These are phyloP conservation scores for Zymoseptoria ardabiliae DNA, from an alignment of 2,329 filamentous ascomycete species.

Conservation along the genomic window DNA sequence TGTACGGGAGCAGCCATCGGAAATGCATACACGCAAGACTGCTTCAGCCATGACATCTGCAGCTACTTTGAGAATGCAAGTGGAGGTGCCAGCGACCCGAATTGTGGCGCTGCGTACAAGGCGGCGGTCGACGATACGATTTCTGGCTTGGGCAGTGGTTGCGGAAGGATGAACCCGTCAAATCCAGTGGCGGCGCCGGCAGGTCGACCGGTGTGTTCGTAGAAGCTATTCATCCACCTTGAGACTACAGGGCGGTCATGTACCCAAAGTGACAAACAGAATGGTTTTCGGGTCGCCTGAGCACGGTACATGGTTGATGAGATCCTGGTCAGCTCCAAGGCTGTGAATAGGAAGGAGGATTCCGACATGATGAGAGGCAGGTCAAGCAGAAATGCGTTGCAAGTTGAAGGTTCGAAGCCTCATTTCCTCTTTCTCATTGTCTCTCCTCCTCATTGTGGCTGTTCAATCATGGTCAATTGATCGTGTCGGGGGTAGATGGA, in stretches of 20 bases:
- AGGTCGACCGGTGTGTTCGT: conserved; percentile 11
- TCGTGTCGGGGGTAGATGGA: too few relatives aligned
- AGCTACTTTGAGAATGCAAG: conserved; percentile 45
- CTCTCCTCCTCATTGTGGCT: neutral
- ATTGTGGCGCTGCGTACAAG: conserved; percentile 41
- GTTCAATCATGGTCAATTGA: too few relatives aligned
- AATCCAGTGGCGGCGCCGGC: conserved; percentile 21
- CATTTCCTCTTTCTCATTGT: neutral
- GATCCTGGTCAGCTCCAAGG: neutral
- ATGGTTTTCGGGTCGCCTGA: too few relatives aligned
- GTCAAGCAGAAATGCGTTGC: too few relatives aligned
- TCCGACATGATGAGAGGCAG: neutral
- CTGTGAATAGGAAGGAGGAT: neutral
- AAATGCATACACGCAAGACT: conserved; percentile 46
- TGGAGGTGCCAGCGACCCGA: conserved; percentile 43
- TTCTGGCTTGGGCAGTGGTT: conserved; percentile 28
- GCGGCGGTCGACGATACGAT: conserved; percentile 40
- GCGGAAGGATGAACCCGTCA: conserved; percentile 27
- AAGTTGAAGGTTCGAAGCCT: neutral
- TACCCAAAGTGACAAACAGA: neutral
- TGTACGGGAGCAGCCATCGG: conserved; percentile 40
- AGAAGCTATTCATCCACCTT: neutral
- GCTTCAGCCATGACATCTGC: conserved; percentile 46
- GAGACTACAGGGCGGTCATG: neutral
- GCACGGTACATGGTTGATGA: neutral